phyloP scores from a whole-genome alignment of 2,329 filamentous ascomycete species.

The Celoporthe dispersa region DNA sequence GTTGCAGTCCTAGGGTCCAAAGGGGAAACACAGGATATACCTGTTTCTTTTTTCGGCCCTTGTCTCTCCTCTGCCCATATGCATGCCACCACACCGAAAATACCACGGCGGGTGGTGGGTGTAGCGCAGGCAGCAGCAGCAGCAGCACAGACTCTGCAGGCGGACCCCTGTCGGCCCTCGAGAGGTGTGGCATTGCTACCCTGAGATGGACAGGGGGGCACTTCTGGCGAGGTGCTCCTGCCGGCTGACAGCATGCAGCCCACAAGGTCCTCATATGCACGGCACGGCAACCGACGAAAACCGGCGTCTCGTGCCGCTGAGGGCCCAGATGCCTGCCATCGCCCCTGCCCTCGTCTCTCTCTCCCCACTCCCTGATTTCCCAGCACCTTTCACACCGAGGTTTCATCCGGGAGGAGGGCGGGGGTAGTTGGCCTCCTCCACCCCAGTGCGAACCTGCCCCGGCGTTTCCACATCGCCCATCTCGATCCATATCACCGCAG shows the following conservation, averaged over 20 bases:
- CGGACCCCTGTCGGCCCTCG: neutral
- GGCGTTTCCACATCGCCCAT: neutral
- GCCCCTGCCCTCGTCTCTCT: neutral
- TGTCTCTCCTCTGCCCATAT: neutral
- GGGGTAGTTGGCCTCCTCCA: neutral
- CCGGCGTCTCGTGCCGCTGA: neutral
- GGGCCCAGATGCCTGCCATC: neutral
- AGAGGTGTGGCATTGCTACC: conserved; percentile 1
- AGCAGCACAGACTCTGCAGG: neutral
- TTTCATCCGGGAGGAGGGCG: conserved; percentile 8
- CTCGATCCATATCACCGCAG: conserved; percentile 7
- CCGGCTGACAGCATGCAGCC: conserved; percentile 1
- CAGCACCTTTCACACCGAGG: conserved; percentile 6
- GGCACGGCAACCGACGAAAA: conserved; percentile 5
- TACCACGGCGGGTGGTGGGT: neutral
- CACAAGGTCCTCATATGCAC: neutral
- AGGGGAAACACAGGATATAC: neutral
- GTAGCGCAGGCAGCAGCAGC: too few species aligned
- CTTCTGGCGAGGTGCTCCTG: neutral
- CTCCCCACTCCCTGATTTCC: neutral
- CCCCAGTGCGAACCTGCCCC: neutral
- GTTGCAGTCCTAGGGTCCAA: neutral
- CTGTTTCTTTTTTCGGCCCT: neutral
- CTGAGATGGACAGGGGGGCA: neutral
- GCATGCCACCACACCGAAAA: neutral